Evolutionary conservation across 2,329 filamentous ascomycete genomes (phyloP), one percentile per base, ranked within the genome.

Genomic region (Aspergillus alliaceus): DNA sequence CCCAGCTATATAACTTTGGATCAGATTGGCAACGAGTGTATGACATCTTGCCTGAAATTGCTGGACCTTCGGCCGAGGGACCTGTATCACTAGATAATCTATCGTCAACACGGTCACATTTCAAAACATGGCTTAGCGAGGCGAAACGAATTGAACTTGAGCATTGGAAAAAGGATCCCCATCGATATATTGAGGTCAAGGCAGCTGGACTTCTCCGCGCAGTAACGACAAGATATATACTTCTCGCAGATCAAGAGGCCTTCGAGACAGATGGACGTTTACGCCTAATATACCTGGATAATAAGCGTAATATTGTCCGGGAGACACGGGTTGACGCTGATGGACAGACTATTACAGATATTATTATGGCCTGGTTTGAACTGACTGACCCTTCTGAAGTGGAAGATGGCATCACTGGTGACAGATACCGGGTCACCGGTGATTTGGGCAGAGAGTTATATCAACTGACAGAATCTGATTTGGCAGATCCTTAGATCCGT

Each of bases 361-460:
- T 51, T 18, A 51, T 51, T n/a, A 51, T 51, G 32, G 34, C 31
- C 32, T 51, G 48, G 32, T 32, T 35, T 51, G 29, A 51, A 34
- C 22, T 51, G 34, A 51, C 31, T 29, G 29, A 35, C 4, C 48
- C 32, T 7, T 32, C 22, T 32, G 48, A 39, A 12, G 24, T 51
- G 22, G 48, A 51, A 22, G 48, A 51, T 15, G 46, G 57, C n/a
- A 39, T 37, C 22, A 54, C 47, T 39, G 51, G 51, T 27, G 53
- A 58, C 29, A 52, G 50, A 34, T 62, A 76, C 52, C 51, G 55
- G n/a, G 44, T 51, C 42, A 39, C 37, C 34, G 55, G 55, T 44
- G 55, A 57, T 40, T 50, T 57, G 35, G 44, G 51, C 22, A 51
- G 46, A 37, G 44, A 49, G 22, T 37, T 57, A 27, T 57, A 57